Conservation (phyloP, 305 asterid species). For the Fraxinus angustifolia region DNA sequence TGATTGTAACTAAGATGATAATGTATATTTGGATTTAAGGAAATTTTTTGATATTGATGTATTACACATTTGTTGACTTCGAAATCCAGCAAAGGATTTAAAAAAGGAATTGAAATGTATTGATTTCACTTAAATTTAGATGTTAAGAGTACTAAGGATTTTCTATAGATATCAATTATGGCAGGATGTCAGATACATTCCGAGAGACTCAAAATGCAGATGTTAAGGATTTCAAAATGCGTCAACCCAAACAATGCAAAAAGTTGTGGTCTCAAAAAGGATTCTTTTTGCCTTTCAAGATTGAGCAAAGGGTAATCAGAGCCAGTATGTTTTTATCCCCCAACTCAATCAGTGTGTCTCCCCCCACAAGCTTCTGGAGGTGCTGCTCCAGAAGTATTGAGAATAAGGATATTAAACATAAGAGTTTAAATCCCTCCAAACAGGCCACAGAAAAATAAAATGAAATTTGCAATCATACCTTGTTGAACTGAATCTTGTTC, state of each 20-base stretch:
- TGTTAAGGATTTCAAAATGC: not conserved
- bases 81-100: not conserved
- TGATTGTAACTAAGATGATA: not conserved
- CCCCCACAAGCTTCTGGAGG: not conserved
- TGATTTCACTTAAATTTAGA: not conserved
- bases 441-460: not conserved
- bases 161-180: not conserved
- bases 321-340: not conserved
- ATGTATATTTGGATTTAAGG: not conserved
- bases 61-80: not conserved
- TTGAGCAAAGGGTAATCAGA: not conserved
- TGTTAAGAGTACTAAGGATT: not conserved
- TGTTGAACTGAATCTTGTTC: conserved; percentile 77
- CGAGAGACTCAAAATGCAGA: not conserved
- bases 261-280: not conserved
- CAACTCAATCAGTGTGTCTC: not conserved
- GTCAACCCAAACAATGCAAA: not conserved
- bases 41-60: not conserved
- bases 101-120: not conserved
- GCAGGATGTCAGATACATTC: not conserved
- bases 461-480: conserved; percentile 35
- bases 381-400: not conserved
- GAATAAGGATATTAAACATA: not conserved
- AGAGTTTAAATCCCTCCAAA: not conserved
- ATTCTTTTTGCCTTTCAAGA: not conserved